phyloP scores from a whole-genome alignment of 768 basidiomycete species.

The Boletus vermiculosoides region DNA sequence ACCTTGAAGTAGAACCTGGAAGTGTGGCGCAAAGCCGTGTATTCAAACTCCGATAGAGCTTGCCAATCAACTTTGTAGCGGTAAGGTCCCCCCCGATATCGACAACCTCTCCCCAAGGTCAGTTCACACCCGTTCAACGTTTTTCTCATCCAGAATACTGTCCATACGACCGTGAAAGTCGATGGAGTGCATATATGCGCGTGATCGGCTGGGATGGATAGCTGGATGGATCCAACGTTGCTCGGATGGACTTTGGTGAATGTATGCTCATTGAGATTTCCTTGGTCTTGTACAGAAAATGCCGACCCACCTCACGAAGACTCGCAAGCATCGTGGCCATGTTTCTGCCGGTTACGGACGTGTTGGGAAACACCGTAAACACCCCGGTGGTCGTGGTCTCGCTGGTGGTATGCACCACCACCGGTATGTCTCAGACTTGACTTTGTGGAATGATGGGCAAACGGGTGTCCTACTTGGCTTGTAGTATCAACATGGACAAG shows the following conservation, averaged over 20 bases:
- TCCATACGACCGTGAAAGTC: slow-evolving; percentile 8
- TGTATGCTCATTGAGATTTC: slow-evolving; percentile 19
- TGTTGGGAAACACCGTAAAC: slow-evolving; percentile 99
- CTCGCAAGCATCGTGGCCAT: slow-evolving; percentile 99
- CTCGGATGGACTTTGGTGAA: slow-evolving; percentile 33
- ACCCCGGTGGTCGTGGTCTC: slow-evolving; percentile 99
- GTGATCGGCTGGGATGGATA: slow-evolving; percentile 33
- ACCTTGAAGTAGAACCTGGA: slow-evolving; percentile 13
- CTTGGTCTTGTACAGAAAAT: slow-evolving; percentile 49
- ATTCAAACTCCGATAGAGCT: slow-evolving; percentile 29
- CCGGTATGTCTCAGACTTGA: slow-evolving; percentile 50
- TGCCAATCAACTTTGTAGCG: slow-evolving; percentile 2
- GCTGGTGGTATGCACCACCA: slow-evolving; percentile 99
- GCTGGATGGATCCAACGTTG: slow-evolving; percentile 50
- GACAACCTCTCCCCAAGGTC: slow-evolving; percentile 63
- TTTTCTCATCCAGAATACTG: slow-evolving; percentile 14
- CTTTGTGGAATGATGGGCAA: neutral
- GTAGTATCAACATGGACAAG: slow-evolving; percentile 94
- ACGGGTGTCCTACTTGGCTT: neutral
- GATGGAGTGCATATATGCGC: slow-evolving; percentile 19
- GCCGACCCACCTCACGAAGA: slow-evolving; percentile 96
- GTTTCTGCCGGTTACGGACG: slow-evolving; percentile 99
- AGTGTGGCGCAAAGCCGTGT: slow-evolving; percentile 15
- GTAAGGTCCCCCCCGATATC: slow-evolving; percentile 39
- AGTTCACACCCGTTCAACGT: slow-evolving; percentile 40